These are phyloP conservation scores for Gossypioides kirkii DNA, from an alignment of 345 rosid genomes.

Conservation along the genomic window DNA sequence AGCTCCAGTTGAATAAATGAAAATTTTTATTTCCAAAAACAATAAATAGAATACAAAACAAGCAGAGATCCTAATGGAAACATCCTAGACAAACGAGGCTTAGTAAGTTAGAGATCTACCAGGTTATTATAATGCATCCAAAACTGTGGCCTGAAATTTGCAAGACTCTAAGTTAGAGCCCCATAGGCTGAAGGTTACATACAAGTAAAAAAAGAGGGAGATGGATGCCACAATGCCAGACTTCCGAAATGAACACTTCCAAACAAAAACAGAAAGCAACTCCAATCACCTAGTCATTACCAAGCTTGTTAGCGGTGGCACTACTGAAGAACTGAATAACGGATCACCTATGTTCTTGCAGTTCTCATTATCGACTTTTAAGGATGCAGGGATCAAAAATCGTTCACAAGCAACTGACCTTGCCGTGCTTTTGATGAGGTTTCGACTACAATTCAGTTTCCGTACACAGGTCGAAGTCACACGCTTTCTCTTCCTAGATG, in stretches of 20 bases:
- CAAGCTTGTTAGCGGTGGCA: constrained; percentile 49
- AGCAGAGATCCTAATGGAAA: background rate
- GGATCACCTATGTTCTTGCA: constrained; percentile 55
- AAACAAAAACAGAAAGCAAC: background rate
- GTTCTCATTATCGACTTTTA: constrained; percentile 54
- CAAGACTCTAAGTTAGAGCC: background rate
- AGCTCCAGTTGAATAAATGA: too few relatives aligned
- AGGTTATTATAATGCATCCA: constrained; percentile 40
- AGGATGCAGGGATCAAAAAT: constrained; percentile 26
- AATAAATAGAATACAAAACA: constrained; percentile 23
- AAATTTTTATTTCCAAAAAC: constrained; percentile 18
- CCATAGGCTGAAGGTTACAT: constrained; percentile 26
- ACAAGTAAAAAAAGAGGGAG: constrained; percentile 15
- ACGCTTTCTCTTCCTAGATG: constrained; percentile 54
- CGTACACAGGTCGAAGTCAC: constrained; percentile 25
- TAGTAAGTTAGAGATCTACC: constrained; percentile 23
- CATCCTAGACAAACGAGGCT: constrained; percentile 7
- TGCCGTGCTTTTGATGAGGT: background rate
- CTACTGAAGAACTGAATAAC: constrained; percentile 41
- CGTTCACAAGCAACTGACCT: constrained; percentile 19
- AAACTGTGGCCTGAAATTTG: constrained; percentile 35
- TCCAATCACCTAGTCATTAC: constrained; percentile 57
- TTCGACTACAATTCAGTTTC: constrained; percentile 19
- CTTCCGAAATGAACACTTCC: constrained; percentile 2
- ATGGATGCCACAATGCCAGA: constrained; percentile 21